Percentiles rank a stretch among this genome's conserved stretches.
These are phyloP conservation scores for Elymus sibiricus DNA, from an alignment of 176 grass and related monocot genomes.

Conservation along the genomic window DNA sequence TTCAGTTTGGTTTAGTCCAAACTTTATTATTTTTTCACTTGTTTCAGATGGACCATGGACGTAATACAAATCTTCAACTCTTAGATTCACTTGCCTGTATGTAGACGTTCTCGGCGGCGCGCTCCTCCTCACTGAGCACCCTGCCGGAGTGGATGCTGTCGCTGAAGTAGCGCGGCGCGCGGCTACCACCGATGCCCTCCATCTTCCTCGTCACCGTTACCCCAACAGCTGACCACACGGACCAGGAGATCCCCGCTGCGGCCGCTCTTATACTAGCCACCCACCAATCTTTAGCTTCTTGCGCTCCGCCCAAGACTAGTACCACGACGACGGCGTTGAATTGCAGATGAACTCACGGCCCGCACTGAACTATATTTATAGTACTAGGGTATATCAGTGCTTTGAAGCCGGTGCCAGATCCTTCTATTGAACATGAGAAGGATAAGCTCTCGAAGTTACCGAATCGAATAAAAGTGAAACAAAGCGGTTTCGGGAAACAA, in stretches of 20 bases:
- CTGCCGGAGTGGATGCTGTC: slow-evolving; percentile 55
- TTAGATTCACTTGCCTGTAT: too few relatives aligned
- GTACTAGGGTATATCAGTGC: neutral
- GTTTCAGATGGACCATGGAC: neutral
- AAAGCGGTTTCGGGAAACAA: neutral
- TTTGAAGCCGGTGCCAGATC: too few relatives aligned
- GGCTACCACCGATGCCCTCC: too few relatives aligned
- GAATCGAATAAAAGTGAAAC: neutral
- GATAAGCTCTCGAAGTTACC: slow-evolving; percentile 33
- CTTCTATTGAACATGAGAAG: neutral
- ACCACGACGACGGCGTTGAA: neutral
- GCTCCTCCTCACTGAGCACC: slow-evolving; percentile 87
- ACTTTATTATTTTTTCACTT: neutral
- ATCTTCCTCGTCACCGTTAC: too few relatives aligned
- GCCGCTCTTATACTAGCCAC: too few relatives aligned
- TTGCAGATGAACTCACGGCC: neutral
- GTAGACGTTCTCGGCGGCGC: slow-evolving; percentile 81
- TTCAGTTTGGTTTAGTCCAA: too few relatives aligned
- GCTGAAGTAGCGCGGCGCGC: slow-evolving; percentile 56
- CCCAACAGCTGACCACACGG: too few relatives aligned
- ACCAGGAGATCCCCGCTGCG: too few relatives aligned
- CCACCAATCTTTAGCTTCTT: too few relatives aligned
- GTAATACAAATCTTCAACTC: neutral
- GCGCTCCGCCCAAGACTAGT: too few relatives aligned
- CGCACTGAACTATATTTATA: neutral